Percentiles rank a stretch among this genome's conserved stretches.
phyloP scores from a whole-genome alignment of 345 rosid species.

The Acer negundo region DNA sequence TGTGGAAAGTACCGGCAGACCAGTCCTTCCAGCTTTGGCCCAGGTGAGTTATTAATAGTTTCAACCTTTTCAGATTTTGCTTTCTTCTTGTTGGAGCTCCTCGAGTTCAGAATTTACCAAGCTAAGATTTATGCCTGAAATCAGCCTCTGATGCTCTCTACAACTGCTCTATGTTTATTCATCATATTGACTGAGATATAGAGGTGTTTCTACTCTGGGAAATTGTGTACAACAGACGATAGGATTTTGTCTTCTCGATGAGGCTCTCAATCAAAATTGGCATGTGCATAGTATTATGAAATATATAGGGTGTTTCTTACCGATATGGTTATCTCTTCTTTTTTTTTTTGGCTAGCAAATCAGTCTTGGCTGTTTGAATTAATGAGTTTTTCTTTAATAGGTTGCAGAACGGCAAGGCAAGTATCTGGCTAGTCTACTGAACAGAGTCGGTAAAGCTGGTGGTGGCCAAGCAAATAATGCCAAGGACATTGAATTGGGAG shows the following conservation, averaged over 20 bases:
- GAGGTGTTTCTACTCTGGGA: neutral
- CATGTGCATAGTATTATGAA: neutral
- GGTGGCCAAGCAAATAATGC: constrained; percentile 76
- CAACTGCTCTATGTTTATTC: neutral
- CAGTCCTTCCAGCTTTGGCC: constrained; percentile 93
- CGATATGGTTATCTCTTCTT: neutral
- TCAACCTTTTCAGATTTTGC: neutral
- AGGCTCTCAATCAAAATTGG: neutral
- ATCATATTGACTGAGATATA: neutral
- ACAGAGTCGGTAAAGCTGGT: constrained; percentile 61
- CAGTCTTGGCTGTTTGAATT: constrained; percentile 4
- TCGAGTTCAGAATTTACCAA: constrained; percentile 1
- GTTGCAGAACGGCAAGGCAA: constrained; percentile 98
- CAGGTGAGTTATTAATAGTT: constrained; percentile 45
- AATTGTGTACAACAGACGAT: neutral
- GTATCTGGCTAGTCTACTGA: constrained; percentile 61
- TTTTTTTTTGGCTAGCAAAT: neutral
- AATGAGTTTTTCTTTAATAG: constrained; percentile 34
- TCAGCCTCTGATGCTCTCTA: neutral
- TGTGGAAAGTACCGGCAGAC: constrained; percentile 80
- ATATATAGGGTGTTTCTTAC: neutral
- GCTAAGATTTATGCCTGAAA: neutral
- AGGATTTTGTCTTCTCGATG: neutral
- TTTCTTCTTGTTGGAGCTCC: neutral
- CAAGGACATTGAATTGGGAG: constrained; percentile 60